phyloP scores from a whole-genome alignment of 345 rosid genomes.

The Pugionium cornutum region DNA sequence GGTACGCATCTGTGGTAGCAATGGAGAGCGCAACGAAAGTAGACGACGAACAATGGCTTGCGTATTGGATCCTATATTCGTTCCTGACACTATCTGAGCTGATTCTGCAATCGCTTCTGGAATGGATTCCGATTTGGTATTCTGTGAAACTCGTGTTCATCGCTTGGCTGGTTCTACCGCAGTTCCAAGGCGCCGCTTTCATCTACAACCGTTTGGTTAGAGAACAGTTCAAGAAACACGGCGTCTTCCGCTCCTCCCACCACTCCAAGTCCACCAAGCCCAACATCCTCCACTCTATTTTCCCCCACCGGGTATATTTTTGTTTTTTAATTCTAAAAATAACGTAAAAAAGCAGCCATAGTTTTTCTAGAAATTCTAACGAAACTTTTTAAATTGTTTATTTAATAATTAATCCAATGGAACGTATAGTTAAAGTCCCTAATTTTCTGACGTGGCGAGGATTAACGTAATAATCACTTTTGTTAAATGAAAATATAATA shows the following conservation, averaged over 20 bases:
- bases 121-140: conserved; percentile 91
- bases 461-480: background rate
- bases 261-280: conserved; percentile 21
- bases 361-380: background rate
- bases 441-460: too few species aligned
- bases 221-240: conserved; percentile 49
- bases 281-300: conserved; percentile 27
- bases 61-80: conserved; percentile 87
- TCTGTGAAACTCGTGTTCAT: conserved; percentile 54
- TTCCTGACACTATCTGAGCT: conserved; percentile 73
- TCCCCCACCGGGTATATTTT: conserved; percentile 17
- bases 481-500: background rate
- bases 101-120: conserved; percentile 59
- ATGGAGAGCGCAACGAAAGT: conserved; percentile 66
- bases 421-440: too few species aligned
- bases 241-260: conserved; percentile 15
- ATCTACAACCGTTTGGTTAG: conserved; percentile 67
- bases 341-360: conserved; percentile 1
- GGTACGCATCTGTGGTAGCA: conserved; percentile 80
- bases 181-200: conserved; percentile 74
- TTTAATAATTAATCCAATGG: too few species aligned
- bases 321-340: background rate
- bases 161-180: conserved; percentile 77
- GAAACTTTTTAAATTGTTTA: too few species aligned
- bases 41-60: conserved; percentile 93